Evolutionary conservation across 2,329 filamentous ascomycete species (phyloP).

Genomic region (Alternaria metachromatica): DNA sequence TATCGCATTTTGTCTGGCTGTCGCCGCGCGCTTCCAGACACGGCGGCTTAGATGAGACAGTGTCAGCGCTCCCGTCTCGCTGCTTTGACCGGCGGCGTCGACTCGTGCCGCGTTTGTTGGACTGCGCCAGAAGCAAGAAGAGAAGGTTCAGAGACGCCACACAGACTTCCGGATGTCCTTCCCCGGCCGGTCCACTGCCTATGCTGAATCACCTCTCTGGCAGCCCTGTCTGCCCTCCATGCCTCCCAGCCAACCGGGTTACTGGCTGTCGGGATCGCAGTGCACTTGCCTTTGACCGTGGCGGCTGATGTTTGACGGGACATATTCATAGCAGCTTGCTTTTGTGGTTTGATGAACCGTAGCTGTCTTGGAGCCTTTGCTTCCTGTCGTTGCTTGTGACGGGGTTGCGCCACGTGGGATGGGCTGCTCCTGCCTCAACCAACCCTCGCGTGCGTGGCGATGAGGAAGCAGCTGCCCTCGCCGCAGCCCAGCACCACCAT

Average conservation of each 20-base stretch:
- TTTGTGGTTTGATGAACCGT: background rate
- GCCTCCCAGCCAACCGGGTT: slow-evolving; percentile 30
- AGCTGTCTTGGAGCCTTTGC: background rate
- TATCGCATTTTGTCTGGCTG: background rate
- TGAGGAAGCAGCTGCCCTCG: background rate
- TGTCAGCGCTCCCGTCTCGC: slow-evolving; percentile 29
- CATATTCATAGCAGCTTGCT: slow-evolving; percentile 17
- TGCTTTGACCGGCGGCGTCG: slow-evolving; percentile 14
- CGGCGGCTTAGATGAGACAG: slow-evolving; percentile 38
- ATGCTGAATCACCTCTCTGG: slow-evolving; percentile 24
- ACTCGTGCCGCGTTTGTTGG: slow-evolving; percentile 29
- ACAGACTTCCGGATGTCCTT: slow-evolving; percentile 37
- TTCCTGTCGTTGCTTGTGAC: slow-evolving; percentile 5
- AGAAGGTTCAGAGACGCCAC: slow-evolving; percentile 29
- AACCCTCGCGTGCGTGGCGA: background rate
- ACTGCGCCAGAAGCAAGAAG: slow-evolving; percentile 38
- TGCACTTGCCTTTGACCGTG: slow-evolving; percentile 2
- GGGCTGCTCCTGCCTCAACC: slow-evolving; percentile 9
- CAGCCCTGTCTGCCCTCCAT: slow-evolving; percentile 15
- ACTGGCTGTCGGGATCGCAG: slow-evolving; percentile 41
- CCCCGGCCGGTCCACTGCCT: slow-evolving; percentile 39
- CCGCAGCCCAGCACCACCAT: background rate
- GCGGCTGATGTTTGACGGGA: slow-evolving; percentile 4
- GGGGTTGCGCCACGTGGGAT: slow-evolving; percentile 10
- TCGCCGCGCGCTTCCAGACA: slow-evolving; percentile 3